Conservation (phyloP, 225 moss, liverwort and hornwort species). For the Lunularia cruciata region DNA sequence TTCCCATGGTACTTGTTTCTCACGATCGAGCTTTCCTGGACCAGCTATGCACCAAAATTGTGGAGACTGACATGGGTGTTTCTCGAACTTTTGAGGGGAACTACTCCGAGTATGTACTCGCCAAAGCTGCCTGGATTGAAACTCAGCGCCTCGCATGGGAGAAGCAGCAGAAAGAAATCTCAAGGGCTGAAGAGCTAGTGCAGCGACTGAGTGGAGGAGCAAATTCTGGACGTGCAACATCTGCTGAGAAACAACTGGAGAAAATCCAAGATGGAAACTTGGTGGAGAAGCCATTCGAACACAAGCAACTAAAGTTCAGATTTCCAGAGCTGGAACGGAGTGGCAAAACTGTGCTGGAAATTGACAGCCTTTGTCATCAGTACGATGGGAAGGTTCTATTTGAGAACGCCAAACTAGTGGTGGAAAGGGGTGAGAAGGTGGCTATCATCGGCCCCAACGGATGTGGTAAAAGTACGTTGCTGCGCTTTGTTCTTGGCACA, state of each 20-base stretch:
- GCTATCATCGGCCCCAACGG: slow-evolving; percentile 96
- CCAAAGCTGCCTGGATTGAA: slow-evolving; percentile 82
- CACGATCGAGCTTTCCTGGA: slow-evolving; percentile 95
- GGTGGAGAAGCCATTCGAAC: slow-evolving; percentile 92
- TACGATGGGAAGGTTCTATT: slow-evolving; percentile 78
- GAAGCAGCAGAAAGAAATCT: slow-evolving; percentile 95
- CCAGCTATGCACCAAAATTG: slow-evolving; percentile 95
- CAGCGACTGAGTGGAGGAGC: slow-evolving; percentile 93
- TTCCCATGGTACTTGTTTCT: slow-evolving; percentile 94
- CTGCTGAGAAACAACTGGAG: slow-evolving; percentile 94
- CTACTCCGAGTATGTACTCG: slow-evolving; percentile 75
- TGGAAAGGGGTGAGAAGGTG: slow-evolving; percentile 94
- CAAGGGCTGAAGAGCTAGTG: slow-evolving; percentile 82
- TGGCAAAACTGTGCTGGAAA: slow-evolving; percentile 73
- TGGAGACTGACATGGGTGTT: slow-evolving; percentile 99
- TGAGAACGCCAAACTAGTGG: slow-evolving; percentile 65
- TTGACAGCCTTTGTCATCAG: slow-evolving; percentile 56
- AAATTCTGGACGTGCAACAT: slow-evolving; percentile 88
- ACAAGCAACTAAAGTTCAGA: slow-evolving; percentile 74
- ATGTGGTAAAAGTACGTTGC: slow-evolving; percentile 88
- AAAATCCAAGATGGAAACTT: slow-evolving; percentile 83
- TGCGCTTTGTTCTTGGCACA: slow-evolving; percentile 67
- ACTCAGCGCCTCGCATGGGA: slow-evolving; percentile 93
- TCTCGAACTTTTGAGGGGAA: slow-evolving; percentile 89
- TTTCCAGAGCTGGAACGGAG: slow-evolving; percentile 96